phyloP scores from a whole-genome alignment of 129 eudicot species.

The Apium graveolens region DNA sequence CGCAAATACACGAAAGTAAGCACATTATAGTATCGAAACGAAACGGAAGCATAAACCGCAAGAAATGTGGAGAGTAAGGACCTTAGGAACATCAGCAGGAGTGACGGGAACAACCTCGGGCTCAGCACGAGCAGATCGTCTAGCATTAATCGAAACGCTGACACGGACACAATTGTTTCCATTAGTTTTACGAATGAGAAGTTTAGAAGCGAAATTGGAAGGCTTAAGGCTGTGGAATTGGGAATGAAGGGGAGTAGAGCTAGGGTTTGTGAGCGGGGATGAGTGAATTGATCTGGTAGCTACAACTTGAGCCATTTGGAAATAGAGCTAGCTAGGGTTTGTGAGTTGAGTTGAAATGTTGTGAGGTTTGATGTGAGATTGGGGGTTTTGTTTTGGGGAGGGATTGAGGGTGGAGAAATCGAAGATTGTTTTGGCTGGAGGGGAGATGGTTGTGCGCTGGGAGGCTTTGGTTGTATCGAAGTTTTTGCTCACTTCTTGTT shows the following conservation, averaged over 20 bases:
- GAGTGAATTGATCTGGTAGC: constrained; percentile 50
- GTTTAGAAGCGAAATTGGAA: constrained; percentile 22
- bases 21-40: neutral
- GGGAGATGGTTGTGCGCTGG: neutral
- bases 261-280: constrained; percentile 30
- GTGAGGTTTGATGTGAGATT: neutral
- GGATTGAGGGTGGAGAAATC: constrained; percentile 9
- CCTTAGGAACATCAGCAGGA: constrained; percentile 65
- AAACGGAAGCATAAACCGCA: neutral
- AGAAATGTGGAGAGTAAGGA: neutral
- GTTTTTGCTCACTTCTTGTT: neutral
- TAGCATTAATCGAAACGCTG: constrained; percentile 29
- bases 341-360: neutral
- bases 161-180: constrained; percentile 22
- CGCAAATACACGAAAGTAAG: neutral
- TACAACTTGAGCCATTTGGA: constrained; percentile 60
- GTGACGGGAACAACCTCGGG: constrained; percentile 55
- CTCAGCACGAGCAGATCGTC: constrained; percentile 40
- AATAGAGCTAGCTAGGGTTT: neutral
- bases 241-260: constrained; percentile 21
- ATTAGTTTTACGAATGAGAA: constrained; percentile 14
- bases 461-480: constrained; percentile 14
- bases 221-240: constrained; percentile 48
- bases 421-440: neutral
- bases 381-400: neutral